phyloP scores from a whole-genome alignment of 2,329 filamentous ascomycete species.

The Colletotrichum sp. region DNA sequence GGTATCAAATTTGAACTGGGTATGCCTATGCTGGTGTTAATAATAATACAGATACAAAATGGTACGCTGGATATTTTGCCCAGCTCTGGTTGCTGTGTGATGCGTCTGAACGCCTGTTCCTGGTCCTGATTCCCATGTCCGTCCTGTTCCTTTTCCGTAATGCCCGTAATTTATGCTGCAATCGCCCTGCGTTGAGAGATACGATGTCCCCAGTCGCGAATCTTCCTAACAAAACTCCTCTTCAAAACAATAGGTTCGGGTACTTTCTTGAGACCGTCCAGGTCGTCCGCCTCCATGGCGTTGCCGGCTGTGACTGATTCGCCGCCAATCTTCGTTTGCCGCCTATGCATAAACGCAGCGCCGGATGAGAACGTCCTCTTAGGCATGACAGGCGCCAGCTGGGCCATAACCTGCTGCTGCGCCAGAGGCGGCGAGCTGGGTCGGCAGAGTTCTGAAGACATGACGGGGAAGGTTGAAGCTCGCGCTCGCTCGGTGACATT shows the following conservation, averaged over 20 bases:
- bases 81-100: conserved; percentile 4
- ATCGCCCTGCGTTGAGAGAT: background rate
- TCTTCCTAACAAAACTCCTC: conserved; percentile 2
- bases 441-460: background rate
- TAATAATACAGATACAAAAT: conserved; percentile 13
- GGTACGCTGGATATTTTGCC: background rate
- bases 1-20: conserved; percentile 8
- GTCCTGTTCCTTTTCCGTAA: background rate
- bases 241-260: background rate
- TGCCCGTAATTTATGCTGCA: background rate
- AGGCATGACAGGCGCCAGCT: background rate
- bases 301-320: conserved; percentile 5
- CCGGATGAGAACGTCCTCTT: conserved; percentile 26
- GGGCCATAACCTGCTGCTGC: background rate
- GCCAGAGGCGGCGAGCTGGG: background rate
- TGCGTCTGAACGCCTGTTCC: conserved; percentile 3
- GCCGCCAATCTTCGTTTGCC: conserved; percentile 17
- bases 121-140: background rate
- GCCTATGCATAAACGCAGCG: conserved; percentile 27
- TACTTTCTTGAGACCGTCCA: background rate
- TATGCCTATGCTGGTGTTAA: conserved; percentile 1
- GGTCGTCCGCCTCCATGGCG: background rate
- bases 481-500: conserved; percentile 1
- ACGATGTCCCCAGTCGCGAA: conserved; percentile 21
- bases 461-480: conserved; percentile 11